Base-by-base conservation (phyloP, 768 basidiomycete species). In the Trametes punicea region DNA sequence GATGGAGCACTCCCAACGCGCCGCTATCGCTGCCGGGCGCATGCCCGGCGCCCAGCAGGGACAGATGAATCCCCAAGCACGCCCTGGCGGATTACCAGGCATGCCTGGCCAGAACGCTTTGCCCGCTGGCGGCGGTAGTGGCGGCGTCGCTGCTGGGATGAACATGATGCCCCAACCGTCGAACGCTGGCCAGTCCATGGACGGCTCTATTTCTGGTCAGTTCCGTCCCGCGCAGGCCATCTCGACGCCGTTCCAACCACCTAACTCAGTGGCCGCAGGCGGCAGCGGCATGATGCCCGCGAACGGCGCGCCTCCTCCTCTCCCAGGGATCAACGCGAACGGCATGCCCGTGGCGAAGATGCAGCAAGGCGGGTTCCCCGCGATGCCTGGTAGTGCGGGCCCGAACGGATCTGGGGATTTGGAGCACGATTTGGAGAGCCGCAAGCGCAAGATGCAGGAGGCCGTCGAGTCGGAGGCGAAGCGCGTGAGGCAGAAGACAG, bases 381-480 rank as follows among this genome's bases (percentile, higher is more conserved):
- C 20, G 20, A 51, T 45, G 26, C 34, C 54, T n/a, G 23, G 23
- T 4, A 13, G 7, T n/a, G 34, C 27, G 10, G 49, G 15, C 13
- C 49, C 21, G 36, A 60, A 55, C 16, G 58, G 58, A 8, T 9
- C 53, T 20, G 26, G 56, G 21, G 66, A 62, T 30, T 69, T 82
- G 47, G 88, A 90, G 50, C 76, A 76, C 57, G 87, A 89, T 51
- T 61, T 69, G n/a, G 82, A 85, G 53, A 81, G 78, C 16, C 75
- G 83, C 60, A 93, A 92, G 68, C 78, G 90, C 59, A 90, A 90
- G 69, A 72, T 86, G 60, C 83, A 84, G 45, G 75, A 65, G 25
- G 48, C 77, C 16, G 84, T 83, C 49, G 87, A 88, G 56, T 71
- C 71, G 26, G 85, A 88, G 44, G 77, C 72, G 44, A 93, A 93